A percentile compares a stretch with the other conserved stretches of the same genome.
phyloP scores from a whole-genome alignment of 1,284 basidiomycete genomes.

The Fistulinella cinereoalba region DNA sequence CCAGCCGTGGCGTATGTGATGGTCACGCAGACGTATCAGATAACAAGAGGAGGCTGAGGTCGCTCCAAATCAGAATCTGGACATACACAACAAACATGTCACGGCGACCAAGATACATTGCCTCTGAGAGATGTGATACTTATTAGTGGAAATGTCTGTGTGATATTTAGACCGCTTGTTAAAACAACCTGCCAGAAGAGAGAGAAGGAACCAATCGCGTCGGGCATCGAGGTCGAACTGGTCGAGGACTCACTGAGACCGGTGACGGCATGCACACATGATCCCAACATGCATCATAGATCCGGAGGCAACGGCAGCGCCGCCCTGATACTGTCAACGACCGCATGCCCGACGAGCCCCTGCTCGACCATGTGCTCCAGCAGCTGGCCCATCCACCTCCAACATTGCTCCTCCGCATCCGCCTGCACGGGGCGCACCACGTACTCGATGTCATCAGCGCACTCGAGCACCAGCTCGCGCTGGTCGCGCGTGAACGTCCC shows the following conservation, averaged over 20 bases:
- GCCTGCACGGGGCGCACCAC: not conserved
- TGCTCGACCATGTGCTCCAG: conserved; percentile 16
- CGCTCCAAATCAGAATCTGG: no score
- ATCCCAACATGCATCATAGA: not conserved
- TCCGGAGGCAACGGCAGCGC: conserved; percentile 12
- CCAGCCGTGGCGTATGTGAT: no score
- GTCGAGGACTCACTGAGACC: conserved; percentile 7
- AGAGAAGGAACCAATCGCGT: not conserved
- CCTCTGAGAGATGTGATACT: not conserved
- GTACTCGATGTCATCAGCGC: conserved; percentile 27
- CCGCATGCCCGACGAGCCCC: conserved; percentile 8
- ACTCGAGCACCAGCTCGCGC: conserved; percentile 25
- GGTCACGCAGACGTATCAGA: no score
- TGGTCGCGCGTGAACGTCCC: conserved; percentile 24
- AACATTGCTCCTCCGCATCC: conserved; percentile 10
- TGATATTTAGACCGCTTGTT: not conserved
- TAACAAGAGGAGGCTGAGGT: no score
- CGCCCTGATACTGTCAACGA: conserved; percentile 15
- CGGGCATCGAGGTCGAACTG: not conserved
- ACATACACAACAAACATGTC: no score
- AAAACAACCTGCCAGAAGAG: not conserved
- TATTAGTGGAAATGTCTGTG: not conserved
- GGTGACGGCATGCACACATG: not conserved
- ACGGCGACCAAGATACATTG: no score
- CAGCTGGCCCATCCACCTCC: conserved; percentile 21